Evolutionary conservation across 306 rosid genomes (phyloP).

Genomic region (Arachis hypogaea): DNA sequence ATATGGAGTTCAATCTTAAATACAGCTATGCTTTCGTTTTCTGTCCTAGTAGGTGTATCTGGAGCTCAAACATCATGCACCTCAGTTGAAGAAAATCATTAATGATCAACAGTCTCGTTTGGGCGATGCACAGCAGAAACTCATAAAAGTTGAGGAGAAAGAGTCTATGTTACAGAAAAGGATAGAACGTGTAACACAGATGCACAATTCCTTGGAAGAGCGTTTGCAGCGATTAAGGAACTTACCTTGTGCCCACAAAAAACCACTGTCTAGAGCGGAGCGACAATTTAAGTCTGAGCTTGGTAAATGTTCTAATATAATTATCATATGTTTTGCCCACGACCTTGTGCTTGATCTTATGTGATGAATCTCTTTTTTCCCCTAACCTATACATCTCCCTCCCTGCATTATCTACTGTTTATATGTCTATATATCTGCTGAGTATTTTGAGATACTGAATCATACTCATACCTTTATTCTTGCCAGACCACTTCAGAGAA

Average conservation of each 20-base stretch:
- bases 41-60: conserved; percentile 64
- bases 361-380: conserved; percentile 4
- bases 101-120: conserved; percentile 73
- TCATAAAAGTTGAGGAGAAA: conserved; percentile 66
- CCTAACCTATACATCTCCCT: conserved; percentile 8
- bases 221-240: conserved; percentile 67
- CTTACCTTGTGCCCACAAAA: conserved; percentile 76
- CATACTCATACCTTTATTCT: conserved; percentile 2
- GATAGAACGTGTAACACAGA: conserved; percentile 57
- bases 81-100: conserved; percentile 77
- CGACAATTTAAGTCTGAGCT: conserved; percentile 80
- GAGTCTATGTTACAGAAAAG: conserved; percentile 57
- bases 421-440: conserved; percentile 21
- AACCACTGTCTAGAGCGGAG: conserved; percentile 90
- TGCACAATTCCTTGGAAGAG: conserved; percentile 72
- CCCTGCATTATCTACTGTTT: conserved; percentile 24
- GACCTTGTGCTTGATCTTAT: conserved; percentile 14
- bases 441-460: conserved; percentile 15
- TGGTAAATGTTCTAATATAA: conserved; percentile 57
- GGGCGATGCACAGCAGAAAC: conserved; percentile 59
- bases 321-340: conserved; percentile 16
- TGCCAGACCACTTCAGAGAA: conserved; percentile 65
- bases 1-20: conserved; percentile 16
- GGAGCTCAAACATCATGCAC: conserved; percentile 88
- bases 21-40: conserved; percentile 22